Conservation (phyloP, 768 basidiomycete genomes). For the Mycena galericulata region DNA sequence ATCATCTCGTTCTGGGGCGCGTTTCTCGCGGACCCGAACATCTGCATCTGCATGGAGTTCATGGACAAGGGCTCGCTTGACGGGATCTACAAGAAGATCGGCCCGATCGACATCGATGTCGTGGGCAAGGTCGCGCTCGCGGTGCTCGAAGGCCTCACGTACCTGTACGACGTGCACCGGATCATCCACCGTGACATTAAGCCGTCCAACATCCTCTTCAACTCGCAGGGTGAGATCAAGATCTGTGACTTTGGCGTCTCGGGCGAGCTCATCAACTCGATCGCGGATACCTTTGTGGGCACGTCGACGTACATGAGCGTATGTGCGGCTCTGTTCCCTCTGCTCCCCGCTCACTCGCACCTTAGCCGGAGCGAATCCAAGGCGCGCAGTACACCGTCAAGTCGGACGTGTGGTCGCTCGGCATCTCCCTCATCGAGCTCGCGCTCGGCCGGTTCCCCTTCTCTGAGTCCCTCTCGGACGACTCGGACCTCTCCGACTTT, state of each 20-base stretch:
- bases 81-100: constrained; percentile 95
- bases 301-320: constrained; percentile 99
- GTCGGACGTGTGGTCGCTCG: constrained; percentile 99
- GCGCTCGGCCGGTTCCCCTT: constrained; percentile 98
- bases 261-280: constrained; percentile 98
- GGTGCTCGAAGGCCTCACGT: constrained; percentile 94
- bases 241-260: constrained; percentile 99
- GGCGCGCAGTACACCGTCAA: constrained; percentile 99
- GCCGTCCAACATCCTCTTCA: constrained; percentile 96
- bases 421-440: constrained; percentile 96
- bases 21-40: constrained; percentile 96
- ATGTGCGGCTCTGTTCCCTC: constrained; percentile 40
- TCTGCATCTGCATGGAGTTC: constrained; percentile 98
- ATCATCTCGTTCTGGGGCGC: constrained; percentile 99
- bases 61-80: constrained; percentile 96
- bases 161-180: constrained; percentile 96
- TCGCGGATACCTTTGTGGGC: constrained; percentile 98
- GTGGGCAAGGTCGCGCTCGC: constrained; percentile 95
- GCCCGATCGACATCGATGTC: constrained; percentile 91
- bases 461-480: constrained; percentile 82
- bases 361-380: constrained; percentile 99
- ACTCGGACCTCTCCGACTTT: constrained; percentile 83
- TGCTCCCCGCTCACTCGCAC: constrained; percentile 33
- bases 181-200: constrained; percentile 99
- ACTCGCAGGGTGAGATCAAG: constrained; percentile 96